phyloP scores from a whole-genome alignment of 1,139 yeast species.

The Blastobotrys apis region DNA sequence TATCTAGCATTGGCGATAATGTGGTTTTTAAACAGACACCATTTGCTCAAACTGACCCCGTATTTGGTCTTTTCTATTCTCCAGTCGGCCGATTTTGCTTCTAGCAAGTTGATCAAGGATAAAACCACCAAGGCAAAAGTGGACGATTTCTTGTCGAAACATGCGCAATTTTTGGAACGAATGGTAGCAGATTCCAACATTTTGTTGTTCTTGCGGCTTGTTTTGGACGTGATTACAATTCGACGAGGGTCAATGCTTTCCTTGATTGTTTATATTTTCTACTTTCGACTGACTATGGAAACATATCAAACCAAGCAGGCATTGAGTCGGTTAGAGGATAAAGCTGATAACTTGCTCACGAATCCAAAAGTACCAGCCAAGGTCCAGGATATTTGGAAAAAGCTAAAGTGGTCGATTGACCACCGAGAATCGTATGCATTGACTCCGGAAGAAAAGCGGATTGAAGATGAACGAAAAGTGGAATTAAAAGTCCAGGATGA shows the following conservation, averaged over 20 bases:
- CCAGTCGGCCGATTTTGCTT: constrained; percentile 62
- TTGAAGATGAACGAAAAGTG: constrained; percentile 8
- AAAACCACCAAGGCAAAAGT: constrained; percentile 44
- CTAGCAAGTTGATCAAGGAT: constrained; percentile 57
- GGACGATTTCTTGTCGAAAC: constrained; percentile 44
- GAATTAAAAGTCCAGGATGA: constrained; percentile 12
- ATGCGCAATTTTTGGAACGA: constrained; percentile 60
- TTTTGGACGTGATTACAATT: constrained; percentile 56
- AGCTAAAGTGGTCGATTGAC: constrained; percentile 42
- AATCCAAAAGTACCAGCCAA: constrained; percentile 52
- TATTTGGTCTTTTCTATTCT: constrained; percentile 60
- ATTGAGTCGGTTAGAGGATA: constrained; percentile 57
- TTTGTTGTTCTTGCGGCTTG: constrained; percentile 42
- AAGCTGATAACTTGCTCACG: constrained; percentile 53
- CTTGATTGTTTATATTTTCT: constrained; percentile 52
- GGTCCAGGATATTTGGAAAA: constrained; percentile 56
- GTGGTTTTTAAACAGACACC: constrained; percentile 51
- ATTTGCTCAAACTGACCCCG: constrained; percentile 56
- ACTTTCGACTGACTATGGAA: constrained; percentile 71
- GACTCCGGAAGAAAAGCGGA: constrained; percentile 19
- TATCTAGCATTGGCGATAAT: constrained; percentile 50
- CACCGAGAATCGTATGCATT: constrained; percentile 21
- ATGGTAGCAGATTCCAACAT: constrained; percentile 67
- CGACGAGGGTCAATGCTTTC: constrained; percentile 64
- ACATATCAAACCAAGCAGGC: constrained; percentile 65